phyloP scores from a whole-genome alignment of 441 rosid genomes.

The Caryocar brasiliense region DNA sequence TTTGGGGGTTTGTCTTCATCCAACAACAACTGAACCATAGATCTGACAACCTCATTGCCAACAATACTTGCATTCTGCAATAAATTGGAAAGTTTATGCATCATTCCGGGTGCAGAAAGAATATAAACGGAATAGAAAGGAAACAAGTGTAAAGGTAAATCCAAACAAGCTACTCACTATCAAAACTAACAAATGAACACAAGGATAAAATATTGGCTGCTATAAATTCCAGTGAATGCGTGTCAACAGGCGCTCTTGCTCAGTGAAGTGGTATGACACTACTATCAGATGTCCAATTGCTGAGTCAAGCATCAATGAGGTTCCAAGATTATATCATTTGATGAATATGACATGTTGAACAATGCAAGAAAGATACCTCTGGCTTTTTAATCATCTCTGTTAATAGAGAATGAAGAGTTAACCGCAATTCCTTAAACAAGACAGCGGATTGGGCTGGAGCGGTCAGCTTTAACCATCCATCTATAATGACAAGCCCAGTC shows the following conservation, averaged over 20 bases:
- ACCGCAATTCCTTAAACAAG: slow-evolving; percentile 74
- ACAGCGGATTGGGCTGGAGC: slow-evolving; percentile 93
- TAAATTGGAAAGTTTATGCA: background rate
- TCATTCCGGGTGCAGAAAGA: background rate
- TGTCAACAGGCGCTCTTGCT: too few species aligned
- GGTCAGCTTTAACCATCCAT: slow-evolving; percentile 78
- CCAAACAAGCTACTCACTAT: background rate
- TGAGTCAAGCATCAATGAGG: background rate
- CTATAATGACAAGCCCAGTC: slow-evolving; percentile 62
- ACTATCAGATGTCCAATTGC: too few species aligned
- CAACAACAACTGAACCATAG: slow-evolving; percentile 61
- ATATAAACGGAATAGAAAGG: background rate
- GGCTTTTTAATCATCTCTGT: slow-evolving; percentile 68
- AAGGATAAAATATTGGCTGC: background rate
- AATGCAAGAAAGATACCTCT: slow-evolving; percentile 29
- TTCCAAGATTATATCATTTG: background rate
- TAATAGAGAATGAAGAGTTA: slow-evolving; percentile 62
- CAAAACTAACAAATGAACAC: background rate
- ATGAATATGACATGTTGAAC: background rate
- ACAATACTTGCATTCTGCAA: slow-evolving; percentile 46
- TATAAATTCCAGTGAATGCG: too few species aligned
- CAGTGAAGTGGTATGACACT: too few species aligned
- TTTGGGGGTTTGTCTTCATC: slow-evolving; percentile 58
- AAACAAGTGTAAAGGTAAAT: background rate
- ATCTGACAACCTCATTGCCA: slow-evolving; percentile 62